Evolutionary conservation across 1,284 basidiomycete genomes (phyloP).

Genomic region (Erythrobasidium hasegawianum): DNA sequence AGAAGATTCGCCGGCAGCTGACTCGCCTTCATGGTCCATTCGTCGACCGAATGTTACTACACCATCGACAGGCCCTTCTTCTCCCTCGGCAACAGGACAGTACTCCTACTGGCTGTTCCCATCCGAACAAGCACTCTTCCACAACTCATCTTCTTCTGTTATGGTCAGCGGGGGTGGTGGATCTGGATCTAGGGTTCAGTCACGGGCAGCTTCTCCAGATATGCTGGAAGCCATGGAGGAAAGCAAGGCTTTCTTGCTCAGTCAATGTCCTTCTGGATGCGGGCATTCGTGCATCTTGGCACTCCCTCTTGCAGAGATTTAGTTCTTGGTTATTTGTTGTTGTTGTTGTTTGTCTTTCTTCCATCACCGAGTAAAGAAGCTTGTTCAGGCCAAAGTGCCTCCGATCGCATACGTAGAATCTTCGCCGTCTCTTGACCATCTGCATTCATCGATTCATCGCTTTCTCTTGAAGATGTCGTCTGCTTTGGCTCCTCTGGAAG

Average conservation of each 20-base stretch:
- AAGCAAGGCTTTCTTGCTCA: conserved; percentile 21
- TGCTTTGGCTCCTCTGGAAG: conserved; percentile 28
- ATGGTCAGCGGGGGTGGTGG: too few relatives aligned
- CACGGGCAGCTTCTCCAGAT: conserved; percentile 25
- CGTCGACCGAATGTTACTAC: conserved; percentile 4
- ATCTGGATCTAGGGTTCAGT: conserved; percentile 17
- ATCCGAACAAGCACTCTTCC: conserved; percentile 29
- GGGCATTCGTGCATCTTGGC: conserved; percentile 27
- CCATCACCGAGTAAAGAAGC: neutral
- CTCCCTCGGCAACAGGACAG: conserved; percentile 8
- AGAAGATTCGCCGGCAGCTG: neutral
- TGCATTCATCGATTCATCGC: neutral
- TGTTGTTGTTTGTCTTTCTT: conserved; percentile 26
- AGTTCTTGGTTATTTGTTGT: neutral
- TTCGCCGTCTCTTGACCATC: neutral
- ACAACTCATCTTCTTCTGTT: conserved; percentile 9
- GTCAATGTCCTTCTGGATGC: conserved; percentile 30
- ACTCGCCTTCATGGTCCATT: too few relatives aligned
- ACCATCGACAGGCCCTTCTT: conserved; percentile 20
- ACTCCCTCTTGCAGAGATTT: conserved; percentile 18
- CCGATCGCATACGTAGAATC: conserved; percentile 4
- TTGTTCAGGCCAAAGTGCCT: conserved; percentile 15
- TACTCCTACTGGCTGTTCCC: conserved; percentile 32
- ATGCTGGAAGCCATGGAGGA: conserved; percentile 13
- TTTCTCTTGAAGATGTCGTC: conserved; percentile 29